Evolutionary conservation across 768 basidiomycete genomes (phyloP), one percentile per base, ranked within the genome.

Genomic region (Suillus bovinus): DNA sequence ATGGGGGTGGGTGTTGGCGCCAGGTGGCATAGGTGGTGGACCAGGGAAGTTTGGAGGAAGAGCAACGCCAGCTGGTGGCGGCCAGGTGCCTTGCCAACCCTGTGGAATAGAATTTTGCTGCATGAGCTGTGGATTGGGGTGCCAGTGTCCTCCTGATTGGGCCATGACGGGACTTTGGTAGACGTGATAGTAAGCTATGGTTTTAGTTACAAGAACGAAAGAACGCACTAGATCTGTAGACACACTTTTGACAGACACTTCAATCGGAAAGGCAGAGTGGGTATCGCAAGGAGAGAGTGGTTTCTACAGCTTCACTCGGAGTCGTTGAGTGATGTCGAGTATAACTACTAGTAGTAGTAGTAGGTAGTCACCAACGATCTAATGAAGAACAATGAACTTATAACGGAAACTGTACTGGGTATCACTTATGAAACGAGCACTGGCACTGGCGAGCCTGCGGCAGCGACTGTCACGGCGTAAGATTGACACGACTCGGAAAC

Each of bases 1-100:
- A n/a, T 63, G 54, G 3, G 71, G 64, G 61, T 81, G 79, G 1
- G 77, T 75, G 60, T 79, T 80, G 5, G 82, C 70, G 38, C 83
- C 82, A 6, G 79, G 64, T 6, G 87, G 86, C 17, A 80, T 76
- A 17, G 87, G 87, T n/a, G 88, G 85, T 9, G 84, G 81, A 5
- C 75, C 76, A 41, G 78, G 76, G 60, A 73, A 79, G 33, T 70
- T 71, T 16, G 74, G 70, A 16, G 78, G 78, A 44, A 77, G 69
- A 11, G 65, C 47, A 7, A 69, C 67, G 16, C 70, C 68, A 17
- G 59, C 57, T 3, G 70, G 63, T 5, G 78, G 76, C 0, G 78
- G 77, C 78, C 78, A 79, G 33, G 68, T 66, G 22, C 76, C 77
- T 7, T 69, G 59, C 78, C 78, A 79, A n/a, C 76, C 76, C 1